Conservation (phyloP, 106 monocot species). For the Agapanthus africanus region DNA sequence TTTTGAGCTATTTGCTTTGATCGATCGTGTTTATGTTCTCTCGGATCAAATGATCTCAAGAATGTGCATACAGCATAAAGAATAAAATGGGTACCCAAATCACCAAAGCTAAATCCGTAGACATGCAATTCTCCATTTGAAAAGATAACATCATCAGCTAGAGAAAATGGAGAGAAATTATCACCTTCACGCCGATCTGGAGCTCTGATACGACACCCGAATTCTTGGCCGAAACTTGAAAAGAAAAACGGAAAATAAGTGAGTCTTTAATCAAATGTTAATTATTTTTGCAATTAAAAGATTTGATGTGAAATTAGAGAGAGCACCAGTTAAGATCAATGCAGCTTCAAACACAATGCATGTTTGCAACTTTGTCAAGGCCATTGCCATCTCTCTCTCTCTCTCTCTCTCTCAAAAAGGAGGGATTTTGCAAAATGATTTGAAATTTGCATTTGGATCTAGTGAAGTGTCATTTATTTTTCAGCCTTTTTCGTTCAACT, state of each 20-base stretch:
- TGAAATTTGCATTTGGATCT: no score
- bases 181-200: conserved; percentile 6
- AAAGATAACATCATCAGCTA: no score
- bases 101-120: no score
- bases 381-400: neutral
- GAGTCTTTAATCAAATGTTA: neutral
- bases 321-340: neutral
- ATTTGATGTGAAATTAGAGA: neutral
- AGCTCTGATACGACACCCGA: neutral
- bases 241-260: neutral
- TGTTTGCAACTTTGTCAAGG: neutral
- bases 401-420: neutral
- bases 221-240: neutral
- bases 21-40: no score
- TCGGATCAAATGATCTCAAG: no score
- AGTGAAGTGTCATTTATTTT: no score
- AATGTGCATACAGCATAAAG: no score
- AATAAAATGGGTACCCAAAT: no score
- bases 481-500: no score
- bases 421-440: neutral
- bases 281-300: neutral
- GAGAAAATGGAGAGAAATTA: neutral
- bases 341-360: neutral
- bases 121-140: no score
- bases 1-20: no score